Percentiles rank a stretch among this genome's conserved stretches.
phyloP scores from a whole-genome alignment of 2,329 filamentous ascomycete species.

The Aureobasidium sp. region DNA sequence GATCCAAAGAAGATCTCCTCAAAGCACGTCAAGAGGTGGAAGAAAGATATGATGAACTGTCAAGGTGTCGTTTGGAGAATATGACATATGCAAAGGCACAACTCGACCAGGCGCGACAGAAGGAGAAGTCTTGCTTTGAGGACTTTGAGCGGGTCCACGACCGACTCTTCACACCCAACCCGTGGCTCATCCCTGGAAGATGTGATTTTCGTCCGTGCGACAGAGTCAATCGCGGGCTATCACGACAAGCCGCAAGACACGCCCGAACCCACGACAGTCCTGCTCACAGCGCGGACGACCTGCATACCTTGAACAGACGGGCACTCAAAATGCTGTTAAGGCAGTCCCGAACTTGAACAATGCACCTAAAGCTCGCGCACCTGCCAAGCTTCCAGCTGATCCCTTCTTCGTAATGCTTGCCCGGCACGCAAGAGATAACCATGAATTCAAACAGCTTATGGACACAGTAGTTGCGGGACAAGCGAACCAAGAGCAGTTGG shows the following conservation, averaged over 20 bases:
- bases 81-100: neutral
- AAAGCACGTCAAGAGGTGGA: neutral
- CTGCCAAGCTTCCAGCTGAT: no score
- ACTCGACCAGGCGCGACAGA: neutral
- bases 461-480: slow-evolving; percentile 72
- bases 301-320: slow-evolving; percentile 23
- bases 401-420: slow-evolving; percentile 73
- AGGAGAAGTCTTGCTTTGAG: neutral
- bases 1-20: neutral
- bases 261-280: neutral
- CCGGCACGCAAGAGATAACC: slow-evolving; percentile 65
- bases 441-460: slow-evolving; percentile 69
- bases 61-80: neutral
- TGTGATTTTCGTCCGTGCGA: neutral
- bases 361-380: no score
- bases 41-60: neutral
- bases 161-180: neutral
- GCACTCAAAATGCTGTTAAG: slow-evolving; percentile 41
- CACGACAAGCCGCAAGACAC: neutral
- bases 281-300: neutral
- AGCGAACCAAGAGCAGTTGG: slow-evolving; percentile 63
- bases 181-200: neutral
- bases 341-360: no score
- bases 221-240: neutral
- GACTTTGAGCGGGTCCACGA: neutral